Percentiles rank a stretch among this genome's conserved stretches.
Evolutionary conservation across 176 grass and related monocot genomes (phyloP).

Genomic region (Cymbopogon citratus): DNA sequence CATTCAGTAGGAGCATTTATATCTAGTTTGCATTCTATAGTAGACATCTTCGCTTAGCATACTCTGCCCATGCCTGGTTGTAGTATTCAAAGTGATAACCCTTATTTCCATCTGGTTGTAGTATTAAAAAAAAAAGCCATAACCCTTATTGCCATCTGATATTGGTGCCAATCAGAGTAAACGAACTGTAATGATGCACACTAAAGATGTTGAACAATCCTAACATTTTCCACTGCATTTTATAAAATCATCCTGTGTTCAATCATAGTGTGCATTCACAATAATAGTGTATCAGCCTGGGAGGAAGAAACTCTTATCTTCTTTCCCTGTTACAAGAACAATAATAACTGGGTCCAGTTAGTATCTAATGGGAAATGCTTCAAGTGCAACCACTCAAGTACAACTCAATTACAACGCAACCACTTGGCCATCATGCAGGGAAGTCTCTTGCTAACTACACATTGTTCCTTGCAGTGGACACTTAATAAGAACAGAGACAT

Average conservation of each 20-base stretch:
- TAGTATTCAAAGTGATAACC: slow-evolving; percentile 91
- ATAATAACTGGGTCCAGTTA: neutral
- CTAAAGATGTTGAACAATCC: slow-evolving; percentile 2
- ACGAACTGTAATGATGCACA: neutral
- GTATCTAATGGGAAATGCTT: neutral
- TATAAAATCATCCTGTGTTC: slow-evolving; percentile 65
- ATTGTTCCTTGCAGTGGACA: no score
- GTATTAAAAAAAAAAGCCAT: slow-evolving; percentile 81
- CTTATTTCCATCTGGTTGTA: slow-evolving; percentile 64
- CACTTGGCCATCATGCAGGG: no score
- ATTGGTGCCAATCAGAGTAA: slow-evolving; percentile 41
- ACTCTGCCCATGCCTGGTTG: slow-evolving; percentile 91
- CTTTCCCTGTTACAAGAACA: slow-evolving; percentile 8
- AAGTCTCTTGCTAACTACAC: no score
- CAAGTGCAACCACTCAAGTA: no score
- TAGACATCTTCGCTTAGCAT: slow-evolving; percentile 72
- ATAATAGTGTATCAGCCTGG: slow-evolving; percentile 85
- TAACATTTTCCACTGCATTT: slow-evolving; percentile 36
- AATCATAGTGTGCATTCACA: slow-evolving; percentile 71
- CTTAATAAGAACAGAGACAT: no score
- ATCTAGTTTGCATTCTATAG: slow-evolving; percentile 73
- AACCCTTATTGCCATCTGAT: slow-evolving; percentile 57
- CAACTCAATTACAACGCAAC: no score
- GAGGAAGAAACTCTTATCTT: slow-evolving; percentile 71
- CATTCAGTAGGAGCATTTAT: slow-evolving; percentile 55